Evolutionary conservation across 805 yeast genomes (phyloP).

Genomic region (Babjeviella inositovora): DNA sequence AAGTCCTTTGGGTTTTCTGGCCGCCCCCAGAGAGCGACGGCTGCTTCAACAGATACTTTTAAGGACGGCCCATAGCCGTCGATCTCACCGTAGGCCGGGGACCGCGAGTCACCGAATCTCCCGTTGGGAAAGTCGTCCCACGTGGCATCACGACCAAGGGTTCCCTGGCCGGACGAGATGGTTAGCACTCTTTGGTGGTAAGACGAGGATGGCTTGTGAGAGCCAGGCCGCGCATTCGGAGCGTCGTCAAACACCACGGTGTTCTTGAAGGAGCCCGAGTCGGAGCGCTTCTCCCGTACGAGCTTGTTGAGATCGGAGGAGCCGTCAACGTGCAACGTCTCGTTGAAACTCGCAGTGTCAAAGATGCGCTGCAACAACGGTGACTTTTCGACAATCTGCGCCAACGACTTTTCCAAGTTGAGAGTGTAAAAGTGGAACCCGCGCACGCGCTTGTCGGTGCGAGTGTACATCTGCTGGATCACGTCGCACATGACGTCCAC

Average conservation of each 20-base stretch:
- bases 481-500: slow-evolving; percentile 57
- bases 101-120: slow-evolving; percentile 85
- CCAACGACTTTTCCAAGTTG: slow-evolving; percentile 84
- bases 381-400: slow-evolving; percentile 60
- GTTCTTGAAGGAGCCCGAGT: too few relatives aligned
- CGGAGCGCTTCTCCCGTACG: neutral
- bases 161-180: slow-evolving; percentile 73
- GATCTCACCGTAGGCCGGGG: slow-evolving; percentile 96
- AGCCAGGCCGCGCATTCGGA: slow-evolving; percentile 7
- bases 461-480: slow-evolving; percentile 34
- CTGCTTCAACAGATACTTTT: slow-evolving; percentile 54
- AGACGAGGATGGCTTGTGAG: slow-evolving; percentile 1
- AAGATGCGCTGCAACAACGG: slow-evolving; percentile 32
- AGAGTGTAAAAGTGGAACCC: slow-evolving; percentile 90
- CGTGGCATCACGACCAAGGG: slow-evolving; percentile 75
- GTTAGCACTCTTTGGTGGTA: slow-evolving; percentile 50
- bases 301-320: slow-evolving; percentile 1
- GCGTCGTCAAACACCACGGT: slow-evolving; percentile 15
- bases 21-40: slow-evolving; percentile 65
- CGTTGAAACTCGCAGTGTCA: slow-evolving; percentile 15
- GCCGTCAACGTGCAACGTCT: slow-evolving; percentile 16
- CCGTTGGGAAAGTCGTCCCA: slow-evolving; percentile 98
- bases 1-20: slow-evolving; percentile 50
- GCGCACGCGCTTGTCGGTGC: slow-evolving; percentile 40
- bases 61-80: slow-evolving; percentile 94